These are phyloP conservation scores for Arxiozyma slooffiae DNA, from an alignment of 1,139 yeast species.

Conservation along the genomic window DNA sequence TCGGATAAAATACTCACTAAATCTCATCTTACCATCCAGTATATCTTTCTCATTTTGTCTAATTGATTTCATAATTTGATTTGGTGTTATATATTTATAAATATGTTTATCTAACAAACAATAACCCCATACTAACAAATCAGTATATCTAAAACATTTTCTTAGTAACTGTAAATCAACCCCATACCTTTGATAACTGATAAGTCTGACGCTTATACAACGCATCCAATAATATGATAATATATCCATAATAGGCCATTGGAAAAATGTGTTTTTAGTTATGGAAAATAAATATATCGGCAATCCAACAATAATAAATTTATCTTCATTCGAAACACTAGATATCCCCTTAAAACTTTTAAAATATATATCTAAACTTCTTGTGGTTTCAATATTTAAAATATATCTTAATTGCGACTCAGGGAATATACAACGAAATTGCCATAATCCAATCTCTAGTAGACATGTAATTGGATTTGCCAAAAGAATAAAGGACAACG, in stretches of 20 bases:
- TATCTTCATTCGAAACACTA: slow-evolving; percentile 15
- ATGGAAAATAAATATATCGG: slow-evolving; percentile 7
- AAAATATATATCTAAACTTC: slow-evolving; percentile 15
- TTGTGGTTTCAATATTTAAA: slow-evolving; percentile 29
- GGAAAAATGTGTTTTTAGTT: neutral
- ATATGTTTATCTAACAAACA: neutral
- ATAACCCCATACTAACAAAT: neutral
- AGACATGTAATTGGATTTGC: slow-evolving; percentile 9
- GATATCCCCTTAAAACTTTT: slow-evolving; percentile 11
- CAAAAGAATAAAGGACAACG: slow-evolving; percentile 4
- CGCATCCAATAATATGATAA: neutral
- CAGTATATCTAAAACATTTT: neutral
- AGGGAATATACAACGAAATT: slow-evolving; percentile 24
- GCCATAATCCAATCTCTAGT: slow-evolving; percentile 15
- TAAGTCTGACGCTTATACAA: neutral
- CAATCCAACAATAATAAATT: slow-evolving; percentile 10
- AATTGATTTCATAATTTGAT: neutral
- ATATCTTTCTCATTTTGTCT: neutral
- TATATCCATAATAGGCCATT: neutral
- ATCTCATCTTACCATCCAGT: neutral
- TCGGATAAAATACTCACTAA: neutral
- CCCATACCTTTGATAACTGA: neutral
- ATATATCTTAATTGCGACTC: slow-evolving; percentile 29
- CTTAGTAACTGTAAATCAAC: neutral
- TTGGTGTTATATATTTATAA: neutral